These are phyloP conservation scores for Furcasterigmium sp. DNA, from an alignment of 2,329 filamentous ascomycete genomes.

Conservation along the genomic window DNA sequence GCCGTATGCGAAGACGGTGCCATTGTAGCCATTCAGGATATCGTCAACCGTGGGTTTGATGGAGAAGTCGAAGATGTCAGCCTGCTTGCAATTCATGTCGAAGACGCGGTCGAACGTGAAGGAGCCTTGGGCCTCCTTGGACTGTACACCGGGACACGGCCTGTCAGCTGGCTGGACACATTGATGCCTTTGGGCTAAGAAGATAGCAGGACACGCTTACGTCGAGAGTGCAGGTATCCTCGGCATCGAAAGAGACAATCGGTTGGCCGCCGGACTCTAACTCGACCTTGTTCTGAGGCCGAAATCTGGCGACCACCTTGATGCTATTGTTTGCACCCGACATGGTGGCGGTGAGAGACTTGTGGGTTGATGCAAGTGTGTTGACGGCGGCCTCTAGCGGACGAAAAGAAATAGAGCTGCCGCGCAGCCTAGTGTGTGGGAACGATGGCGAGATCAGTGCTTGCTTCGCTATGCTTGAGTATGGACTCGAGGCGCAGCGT, in stretches of 20 bases:
- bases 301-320: constrained; percentile 95
- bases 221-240: constrained; percentile 82
- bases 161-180: constrained; percentile 1
- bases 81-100: constrained; percentile 84
- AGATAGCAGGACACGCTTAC: constrained; percentile 53
- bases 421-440: not conserved
- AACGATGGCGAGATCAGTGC: not conserved
- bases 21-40: constrained; percentile 98
- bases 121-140: constrained; percentile 72
- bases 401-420: not conserved
- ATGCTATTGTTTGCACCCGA: constrained; percentile 61
- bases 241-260: constrained; percentile 82
- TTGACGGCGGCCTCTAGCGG: not conserved
- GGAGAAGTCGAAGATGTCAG: constrained; percentile 96
- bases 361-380: not conserved
- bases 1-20: constrained; percentile 96
- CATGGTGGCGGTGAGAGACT: constrained; percentile 34
- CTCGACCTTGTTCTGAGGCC: constrained; percentile 94
- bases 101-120: constrained; percentile 99
- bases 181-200: too few relatives aligned
- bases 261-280: constrained; percentile 84
- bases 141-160: constrained; percentile 46
- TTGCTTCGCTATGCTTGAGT: too few relatives aligned
- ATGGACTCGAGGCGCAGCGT: not conserved
- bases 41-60: constrained; percentile 95